Evolutionary conservation across 345 rosid genomes (phyloP).

Genomic region (Melaleuca quinquenervia): DNA sequence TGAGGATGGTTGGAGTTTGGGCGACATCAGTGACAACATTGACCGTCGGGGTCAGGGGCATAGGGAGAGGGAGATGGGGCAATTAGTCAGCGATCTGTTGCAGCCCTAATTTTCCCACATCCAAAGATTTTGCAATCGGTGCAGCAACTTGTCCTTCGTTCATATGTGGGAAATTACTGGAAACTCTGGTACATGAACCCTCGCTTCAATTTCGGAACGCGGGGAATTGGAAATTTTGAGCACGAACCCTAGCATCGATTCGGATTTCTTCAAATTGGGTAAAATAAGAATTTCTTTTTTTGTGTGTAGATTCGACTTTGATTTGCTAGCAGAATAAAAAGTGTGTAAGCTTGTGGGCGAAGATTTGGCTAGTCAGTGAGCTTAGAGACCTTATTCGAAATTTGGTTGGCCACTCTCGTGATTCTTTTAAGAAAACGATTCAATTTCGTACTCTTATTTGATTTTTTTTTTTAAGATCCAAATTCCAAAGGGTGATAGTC

Average conservation of each 20-base stretch:
- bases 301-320: background rate
- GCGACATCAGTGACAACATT: constrained; percentile 51
- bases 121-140: background rate
- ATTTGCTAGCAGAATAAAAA: background rate
- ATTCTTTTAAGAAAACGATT: background rate
- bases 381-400: background rate
- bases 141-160: background rate
- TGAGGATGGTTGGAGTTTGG: constrained; percentile 68
- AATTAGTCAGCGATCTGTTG: constrained; percentile 23
- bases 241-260: background rate
- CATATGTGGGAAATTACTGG: background rate
- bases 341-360: background rate
- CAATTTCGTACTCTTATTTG: background rate
- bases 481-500: background rate
- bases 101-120: background rate
- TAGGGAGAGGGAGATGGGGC: constrained; percentile 58
- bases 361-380: background rate
- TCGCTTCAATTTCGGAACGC: background rate
- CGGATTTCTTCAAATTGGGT: background rate
- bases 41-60: constrained; percentile 58
- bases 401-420: background rate
- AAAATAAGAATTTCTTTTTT: background rate
- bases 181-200: background rate
- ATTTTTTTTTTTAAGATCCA: background rate
- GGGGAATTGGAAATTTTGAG: background rate